phyloP scores from a whole-genome alignment of 192 early-diverging fungal species.

The Gigaspora rosea region DNA sequence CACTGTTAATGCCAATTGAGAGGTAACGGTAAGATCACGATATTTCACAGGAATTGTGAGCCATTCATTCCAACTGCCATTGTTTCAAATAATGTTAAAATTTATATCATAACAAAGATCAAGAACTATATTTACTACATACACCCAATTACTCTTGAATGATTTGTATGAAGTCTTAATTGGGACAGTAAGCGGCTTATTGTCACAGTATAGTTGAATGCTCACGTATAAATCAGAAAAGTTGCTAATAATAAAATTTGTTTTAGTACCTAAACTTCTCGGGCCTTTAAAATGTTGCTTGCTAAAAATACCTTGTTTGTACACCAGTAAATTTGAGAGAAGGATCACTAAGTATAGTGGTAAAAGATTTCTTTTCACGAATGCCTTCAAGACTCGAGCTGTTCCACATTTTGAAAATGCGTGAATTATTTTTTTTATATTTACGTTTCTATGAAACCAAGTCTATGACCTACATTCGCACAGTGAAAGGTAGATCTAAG shows the following conservation, averaged over 20 bases:
- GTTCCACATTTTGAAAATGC: background rate
- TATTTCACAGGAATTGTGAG: constrained; percentile 85
- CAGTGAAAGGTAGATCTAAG: constrained; percentile 58
- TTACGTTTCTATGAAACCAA: background rate
- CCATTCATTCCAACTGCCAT: constrained; percentile 89
- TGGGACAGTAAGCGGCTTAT: constrained; percentile 64
- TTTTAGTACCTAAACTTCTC: background rate
- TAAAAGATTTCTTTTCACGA: constrained; percentile 35
- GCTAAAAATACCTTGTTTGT: constrained; percentile 33
- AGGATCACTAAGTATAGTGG: constrained; percentile 28
- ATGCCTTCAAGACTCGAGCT: constrained; percentile 45
- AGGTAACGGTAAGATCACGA: constrained; percentile 73
- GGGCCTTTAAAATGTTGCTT: background rate
- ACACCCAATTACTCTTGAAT: constrained; percentile 65
- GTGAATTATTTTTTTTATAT: background rate
- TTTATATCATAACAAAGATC: constrained; percentile 9
- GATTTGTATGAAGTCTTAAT: constrained; percentile 67
- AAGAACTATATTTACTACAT: constrained; percentile 27
- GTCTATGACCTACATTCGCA: constrained; percentile 60
- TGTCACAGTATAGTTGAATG: constrained; percentile 69
- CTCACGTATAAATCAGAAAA: constrained; percentile 64
- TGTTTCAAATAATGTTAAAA: constrained; percentile 9
- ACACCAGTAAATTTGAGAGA: constrained; percentile 39
- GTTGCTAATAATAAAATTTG: constrained; percentile 39
- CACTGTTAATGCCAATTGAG: constrained; percentile 73